phyloP scores from a whole-genome alignment of 345 rosid species.

The Murraya koenigii region DNA sequence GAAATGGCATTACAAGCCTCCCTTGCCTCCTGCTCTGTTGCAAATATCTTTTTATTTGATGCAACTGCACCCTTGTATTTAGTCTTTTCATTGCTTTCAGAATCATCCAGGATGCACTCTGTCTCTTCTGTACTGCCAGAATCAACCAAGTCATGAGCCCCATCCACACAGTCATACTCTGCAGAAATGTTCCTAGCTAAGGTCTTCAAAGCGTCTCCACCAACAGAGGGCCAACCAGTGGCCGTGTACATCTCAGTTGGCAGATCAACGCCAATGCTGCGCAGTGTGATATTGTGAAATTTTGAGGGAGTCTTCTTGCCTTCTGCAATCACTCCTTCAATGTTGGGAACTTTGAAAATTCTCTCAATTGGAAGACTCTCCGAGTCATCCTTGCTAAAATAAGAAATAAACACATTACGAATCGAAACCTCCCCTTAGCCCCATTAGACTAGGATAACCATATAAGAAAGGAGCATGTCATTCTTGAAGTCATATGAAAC shows the following conservation, averaged over 20 bases:
- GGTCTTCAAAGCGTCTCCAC: conserved; percentile 69
- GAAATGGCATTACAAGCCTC: conserved; percentile 95
- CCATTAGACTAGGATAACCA: not conserved
- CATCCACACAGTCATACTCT: conserved; percentile 48
- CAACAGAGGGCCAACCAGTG: conserved; percentile 84
- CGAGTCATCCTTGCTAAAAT: conserved; percentile 42
- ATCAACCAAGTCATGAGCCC: conserved; percentile 31
- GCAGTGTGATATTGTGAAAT: conserved; percentile 59
- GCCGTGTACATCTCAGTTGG: conserved; percentile 66
- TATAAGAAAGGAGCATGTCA: not conserved
- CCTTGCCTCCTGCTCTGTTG: conserved; percentile 51
- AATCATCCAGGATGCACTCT: conserved; percentile 12
- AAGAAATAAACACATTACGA: conserved; percentile 17
- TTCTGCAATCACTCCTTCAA: conserved; percentile 71
- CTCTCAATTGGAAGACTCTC: conserved; percentile 49
- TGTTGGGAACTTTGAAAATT: conserved; percentile 64
- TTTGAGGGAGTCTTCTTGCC: conserved; percentile 80
- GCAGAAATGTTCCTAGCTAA: conserved; percentile 84
- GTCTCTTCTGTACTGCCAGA: conserved; percentile 22
- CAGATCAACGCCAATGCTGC: conserved; percentile 42
- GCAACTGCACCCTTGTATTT: conserved; percentile 38
- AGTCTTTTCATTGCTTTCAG: conserved; percentile 17
- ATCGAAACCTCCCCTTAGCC: not conserved
- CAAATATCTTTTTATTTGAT: conserved; percentile 53
- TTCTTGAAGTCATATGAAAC: not conserved